These are phyloP conservation scores for Lasiosphaeria miniovina DNA, from an alignment of 495 filamentous ascomycete species.

Conservation along the genomic window DNA sequence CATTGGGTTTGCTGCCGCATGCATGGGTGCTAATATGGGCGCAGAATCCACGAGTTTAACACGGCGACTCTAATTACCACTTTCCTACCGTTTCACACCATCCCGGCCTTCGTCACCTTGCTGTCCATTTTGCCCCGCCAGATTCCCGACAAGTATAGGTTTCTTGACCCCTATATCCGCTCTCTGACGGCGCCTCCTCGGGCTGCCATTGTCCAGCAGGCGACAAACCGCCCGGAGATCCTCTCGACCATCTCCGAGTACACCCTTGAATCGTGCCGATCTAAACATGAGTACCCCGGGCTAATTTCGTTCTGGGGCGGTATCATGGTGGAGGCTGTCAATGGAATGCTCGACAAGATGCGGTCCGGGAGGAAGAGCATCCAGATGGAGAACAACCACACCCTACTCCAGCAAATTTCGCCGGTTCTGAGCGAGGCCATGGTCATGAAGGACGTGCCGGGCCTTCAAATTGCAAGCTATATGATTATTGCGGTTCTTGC, in stretches of 20 bases:
- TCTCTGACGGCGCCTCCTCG: conserved; percentile 71
- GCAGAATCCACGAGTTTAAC: conserved; percentile 89
- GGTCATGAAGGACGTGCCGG: conserved; percentile 65
- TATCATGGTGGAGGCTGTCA: conserved; percentile 74
- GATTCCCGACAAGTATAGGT: conserved; percentile 71
- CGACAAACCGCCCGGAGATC: conserved; percentile 67
- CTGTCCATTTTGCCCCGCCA: conserved; percentile 75
- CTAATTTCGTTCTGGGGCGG: conserved; percentile 86
- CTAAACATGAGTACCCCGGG: conserved; percentile 67
- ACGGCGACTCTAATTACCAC: conserved; percentile 74
- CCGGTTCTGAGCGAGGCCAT: conserved; percentile 75
- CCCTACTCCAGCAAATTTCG: conserved; percentile 68
- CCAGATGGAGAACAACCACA: conserved; percentile 72
- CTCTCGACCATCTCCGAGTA: conserved; percentile 70
- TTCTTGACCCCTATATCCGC: conserved; percentile 78
- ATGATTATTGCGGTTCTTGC: conserved; percentile 85
- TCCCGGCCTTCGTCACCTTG: conserved; percentile 74
- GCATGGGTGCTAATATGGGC: conserved; percentile 31
- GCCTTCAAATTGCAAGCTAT: conserved; percentile 79
- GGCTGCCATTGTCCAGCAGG: conserved; percentile 74
- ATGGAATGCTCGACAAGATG: conserved; percentile 71
- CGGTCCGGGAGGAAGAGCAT: conserved; percentile 65
- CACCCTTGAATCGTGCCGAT: conserved; percentile 63
- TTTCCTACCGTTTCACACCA: conserved; percentile 87
- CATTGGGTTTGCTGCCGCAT: background rate